Evolutionary conservation across 768 basidiomycete species (phyloP).

Genomic region (Boletus reticuloceps): DNA sequence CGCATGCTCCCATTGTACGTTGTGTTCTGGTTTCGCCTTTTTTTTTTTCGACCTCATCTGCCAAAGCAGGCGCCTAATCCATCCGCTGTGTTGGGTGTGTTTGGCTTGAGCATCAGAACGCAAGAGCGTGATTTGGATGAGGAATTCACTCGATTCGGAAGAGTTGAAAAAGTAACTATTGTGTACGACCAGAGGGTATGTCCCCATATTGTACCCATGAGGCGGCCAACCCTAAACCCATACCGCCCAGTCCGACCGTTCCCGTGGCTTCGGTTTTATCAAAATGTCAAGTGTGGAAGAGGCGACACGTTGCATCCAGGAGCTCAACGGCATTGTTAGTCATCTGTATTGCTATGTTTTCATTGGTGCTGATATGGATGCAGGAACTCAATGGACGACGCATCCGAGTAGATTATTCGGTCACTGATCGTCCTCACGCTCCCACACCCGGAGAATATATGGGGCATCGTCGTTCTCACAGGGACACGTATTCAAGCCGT

Average conservation of each 20-base stretch:
- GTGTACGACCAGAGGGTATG: conserved; percentile 95
- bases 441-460: conserved; percentile 98
- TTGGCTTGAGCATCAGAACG: conserved; percentile 95
- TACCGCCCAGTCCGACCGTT: conserved; percentile 75
- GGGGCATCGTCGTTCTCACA: conserved; percentile 72
- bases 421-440: conserved; percentile 90
- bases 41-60: conserved; percentile 31
- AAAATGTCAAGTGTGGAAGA: conserved; percentile 89
- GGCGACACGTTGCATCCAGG: conserved; percentile 81
- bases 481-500: conserved; percentile 44
- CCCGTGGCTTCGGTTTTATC: conserved; percentile 98
- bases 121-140: conserved; percentile 92
- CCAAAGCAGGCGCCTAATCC: conserved; percentile 79
- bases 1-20: conserved; percentile 75
- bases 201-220: not conserved
- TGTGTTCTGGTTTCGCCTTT: not conserved
- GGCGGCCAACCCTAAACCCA: conserved; percentile 20
- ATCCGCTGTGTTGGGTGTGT: conserved; percentile 91
- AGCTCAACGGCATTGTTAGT: conserved; percentile 89
- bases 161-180: conserved; percentile 92
- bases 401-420: conserved; percentile 96
- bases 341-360: not conserved
- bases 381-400: conserved; percentile 94
- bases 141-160: conserved; percentile 85
- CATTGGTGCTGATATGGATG: conserved; percentile 4